phyloP scores from a whole-genome alignment of 1,284 basidiomycete genomes.

The Ganoderma leucocontextum region DNA sequence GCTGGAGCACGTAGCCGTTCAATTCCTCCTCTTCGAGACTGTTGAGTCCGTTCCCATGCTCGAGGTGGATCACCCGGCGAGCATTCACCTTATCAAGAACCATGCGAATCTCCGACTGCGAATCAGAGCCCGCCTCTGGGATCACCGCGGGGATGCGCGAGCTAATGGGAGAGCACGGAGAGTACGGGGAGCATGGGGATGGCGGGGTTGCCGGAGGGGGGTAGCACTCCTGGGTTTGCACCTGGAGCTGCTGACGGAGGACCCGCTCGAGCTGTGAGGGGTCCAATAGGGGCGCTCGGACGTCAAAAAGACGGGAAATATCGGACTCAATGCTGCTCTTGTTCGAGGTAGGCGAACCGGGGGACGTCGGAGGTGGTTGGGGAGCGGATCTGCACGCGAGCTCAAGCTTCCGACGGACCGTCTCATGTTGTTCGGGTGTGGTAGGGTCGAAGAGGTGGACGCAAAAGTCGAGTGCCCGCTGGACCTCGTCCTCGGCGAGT shows the following conservation, averaged over 20 bases:
- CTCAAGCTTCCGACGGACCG: slow-evolving; percentile 41
- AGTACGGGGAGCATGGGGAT: slow-evolving; percentile 29
- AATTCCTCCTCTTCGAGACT: slow-evolving; percentile 49
- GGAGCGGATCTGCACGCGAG: slow-evolving; percentile 14
- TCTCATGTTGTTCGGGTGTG: slow-evolving; percentile 45
- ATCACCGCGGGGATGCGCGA: slow-evolving; percentile 17
- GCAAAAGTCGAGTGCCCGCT: slow-evolving; percentile 55
- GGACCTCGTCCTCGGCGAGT: slow-evolving; percentile 74
- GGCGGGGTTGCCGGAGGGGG: slow-evolving; percentile 8
- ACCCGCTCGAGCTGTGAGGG: slow-evolving; percentile 30
- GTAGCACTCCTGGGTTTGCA: slow-evolving; percentile 11
- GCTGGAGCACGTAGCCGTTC: slow-evolving; percentile 42
- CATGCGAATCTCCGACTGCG: slow-evolving; percentile 42
- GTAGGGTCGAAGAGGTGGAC: slow-evolving; percentile 50
- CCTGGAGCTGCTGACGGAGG: slow-evolving; percentile 25
- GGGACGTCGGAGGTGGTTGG: slow-evolving; percentile 1
- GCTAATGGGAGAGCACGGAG: slow-evolving; percentile 30
- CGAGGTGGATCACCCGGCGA: slow-evolving; percentile 48
- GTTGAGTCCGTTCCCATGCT: slow-evolving; percentile 46
- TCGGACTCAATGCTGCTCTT: slow-evolving; percentile 9
- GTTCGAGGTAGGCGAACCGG: slow-evolving; percentile 14
- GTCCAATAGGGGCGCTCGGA: slow-evolving; percentile 41
- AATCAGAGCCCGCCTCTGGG: slow-evolving; percentile 16
- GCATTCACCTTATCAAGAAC: slow-evolving; percentile 50
- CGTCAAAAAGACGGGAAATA: slow-evolving; percentile 38